Percentiles rank a stretch among this genome's conserved stretches.
Conservation (phyloP, 2,329 filamentous ascomycete species). For the Alternaria angustiovoidea region DNA sequence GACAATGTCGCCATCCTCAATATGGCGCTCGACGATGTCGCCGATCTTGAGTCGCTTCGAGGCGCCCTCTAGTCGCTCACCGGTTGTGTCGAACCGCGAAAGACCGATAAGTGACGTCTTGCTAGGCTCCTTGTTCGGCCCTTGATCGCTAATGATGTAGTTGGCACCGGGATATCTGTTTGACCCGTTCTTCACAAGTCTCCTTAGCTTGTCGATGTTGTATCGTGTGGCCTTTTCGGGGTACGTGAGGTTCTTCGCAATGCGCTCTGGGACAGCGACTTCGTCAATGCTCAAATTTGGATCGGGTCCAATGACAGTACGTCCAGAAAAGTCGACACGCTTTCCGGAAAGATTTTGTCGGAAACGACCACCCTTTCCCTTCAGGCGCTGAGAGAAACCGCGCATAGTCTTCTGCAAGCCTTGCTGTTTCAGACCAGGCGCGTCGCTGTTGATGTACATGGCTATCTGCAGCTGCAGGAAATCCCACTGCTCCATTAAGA, state of each 20-base stretch:
- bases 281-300: conserved; percentile 93
- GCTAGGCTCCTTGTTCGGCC: conserved; percentile 58
- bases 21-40: conserved; percentile 90
- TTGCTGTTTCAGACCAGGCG: conserved; percentile 88
- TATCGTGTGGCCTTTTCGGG: conserved; percentile 86
- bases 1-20: conserved; percentile 94
- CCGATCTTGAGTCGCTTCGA: conserved; percentile 80
- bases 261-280: conserved; percentile 87
- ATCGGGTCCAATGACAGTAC: conserved; percentile 97
- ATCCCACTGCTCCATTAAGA: conserved; percentile 98
- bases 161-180: conserved; percentile 89
- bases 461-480: conserved; percentile 94
- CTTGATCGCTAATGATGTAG: conserved; percentile 72
- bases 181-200: conserved; percentile 77
- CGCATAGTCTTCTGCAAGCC: conserved; percentile 88
- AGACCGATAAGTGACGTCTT: conserved; percentile 74
- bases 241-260: conserved; percentile 97
- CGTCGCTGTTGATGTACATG: conserved; percentile 97
- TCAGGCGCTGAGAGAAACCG: conserved; percentile 92
- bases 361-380: conserved; percentile 97
- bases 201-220: conserved; percentile 82
- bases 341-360: conserved; percentile 97
- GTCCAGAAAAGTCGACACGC: conserved; percentile 96
- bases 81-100: conserved; percentile 39
- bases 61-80: conserved; percentile 72